These are phyloP conservation scores for Waltiozyma sp. DNA, from an alignment of 1,139 yeast genomes.

Conservation along the genomic window DNA sequence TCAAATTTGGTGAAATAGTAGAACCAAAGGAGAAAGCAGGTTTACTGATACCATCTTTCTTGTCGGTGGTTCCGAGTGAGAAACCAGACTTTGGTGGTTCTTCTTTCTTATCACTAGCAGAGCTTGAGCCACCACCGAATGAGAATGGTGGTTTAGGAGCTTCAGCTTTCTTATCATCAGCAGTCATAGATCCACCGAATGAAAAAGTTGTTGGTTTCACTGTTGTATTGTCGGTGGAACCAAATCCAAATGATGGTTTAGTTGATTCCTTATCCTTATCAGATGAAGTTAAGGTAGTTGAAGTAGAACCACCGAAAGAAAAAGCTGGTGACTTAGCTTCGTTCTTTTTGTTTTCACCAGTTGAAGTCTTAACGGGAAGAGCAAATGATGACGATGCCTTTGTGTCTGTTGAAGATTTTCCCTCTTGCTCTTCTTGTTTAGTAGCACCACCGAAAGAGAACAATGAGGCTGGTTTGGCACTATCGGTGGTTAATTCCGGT, in stretches of 20 bases:
- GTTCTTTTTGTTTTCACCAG: neutral
- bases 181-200: conserved; percentile 4
- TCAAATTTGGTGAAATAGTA: neutral
- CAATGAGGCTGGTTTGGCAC: conserved; percentile 3
- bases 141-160: neutral
- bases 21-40: neutral
- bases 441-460: conserved; percentile 2
- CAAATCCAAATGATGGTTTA: conserved; percentile 4
- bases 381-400: conserved; percentile 3
- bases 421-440: neutral
- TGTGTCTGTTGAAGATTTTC: neutral
- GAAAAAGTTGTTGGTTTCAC: conserved; percentile 2
- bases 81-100: neutral
- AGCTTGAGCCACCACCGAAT: neutral
- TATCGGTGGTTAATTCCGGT: neutral
- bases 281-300: neutral
- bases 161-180: conserved; percentile 1
- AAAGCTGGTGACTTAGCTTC: conserved; percentile 1
- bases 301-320: conserved; percentile 1
- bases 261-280: conserved; percentile 1
- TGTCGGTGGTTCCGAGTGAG: neutral
- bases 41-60: neutral
- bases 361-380: neutral
- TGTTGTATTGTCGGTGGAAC: neutral
- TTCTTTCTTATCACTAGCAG: neutral